phyloP scores from a whole-genome alignment of 1,284 basidiomycete species.

The Cutaneotrichosporon cavernicola region DNA sequence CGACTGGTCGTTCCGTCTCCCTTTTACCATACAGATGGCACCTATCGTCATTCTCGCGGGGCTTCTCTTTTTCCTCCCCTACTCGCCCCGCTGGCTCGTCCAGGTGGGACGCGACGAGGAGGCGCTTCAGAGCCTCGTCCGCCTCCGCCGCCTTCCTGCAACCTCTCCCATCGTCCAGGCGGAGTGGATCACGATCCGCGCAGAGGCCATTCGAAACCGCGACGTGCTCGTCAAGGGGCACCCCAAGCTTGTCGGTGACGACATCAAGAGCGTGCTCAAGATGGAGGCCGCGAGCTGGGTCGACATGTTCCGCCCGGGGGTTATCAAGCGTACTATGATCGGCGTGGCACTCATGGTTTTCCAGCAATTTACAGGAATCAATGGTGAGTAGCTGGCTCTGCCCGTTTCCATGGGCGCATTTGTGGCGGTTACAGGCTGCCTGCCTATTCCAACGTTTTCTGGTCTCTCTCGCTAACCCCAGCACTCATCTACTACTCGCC shows the following conservation, averaged over 20 bases:
- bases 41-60: constrained; percentile 37
- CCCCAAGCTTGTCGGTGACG: constrained; percentile 22
- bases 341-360: constrained; percentile 35
- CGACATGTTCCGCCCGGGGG: constrained; percentile 31
- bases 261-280: constrained; percentile 23
- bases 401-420: too few species aligned
- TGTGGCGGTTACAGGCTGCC: too few species aligned
- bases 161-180: constrained; percentile 41
- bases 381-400: constrained; percentile 15
- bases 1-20: constrained; percentile 37
- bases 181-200: constrained; percentile 47
- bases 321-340: constrained; percentile 28
- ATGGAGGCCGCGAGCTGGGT: constrained; percentile 29
- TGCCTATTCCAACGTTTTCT: background rate
- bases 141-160: constrained; percentile 40
- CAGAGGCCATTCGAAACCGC: constrained; percentile 35
- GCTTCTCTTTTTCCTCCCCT: constrained; percentile 54
- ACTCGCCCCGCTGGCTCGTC: constrained; percentile 63
- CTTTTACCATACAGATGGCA: constrained; percentile 40
- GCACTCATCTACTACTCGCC: constrained; percentile 39
- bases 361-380: constrained; percentile 39
- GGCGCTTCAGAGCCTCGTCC: constrained; percentile 32
- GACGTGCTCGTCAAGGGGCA: constrained; percentile 24
- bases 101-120: constrained; percentile 48
- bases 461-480: too few species aligned